Conservation (phyloP, 331 rosid genomes). For the Malus hybrid region DNA sequence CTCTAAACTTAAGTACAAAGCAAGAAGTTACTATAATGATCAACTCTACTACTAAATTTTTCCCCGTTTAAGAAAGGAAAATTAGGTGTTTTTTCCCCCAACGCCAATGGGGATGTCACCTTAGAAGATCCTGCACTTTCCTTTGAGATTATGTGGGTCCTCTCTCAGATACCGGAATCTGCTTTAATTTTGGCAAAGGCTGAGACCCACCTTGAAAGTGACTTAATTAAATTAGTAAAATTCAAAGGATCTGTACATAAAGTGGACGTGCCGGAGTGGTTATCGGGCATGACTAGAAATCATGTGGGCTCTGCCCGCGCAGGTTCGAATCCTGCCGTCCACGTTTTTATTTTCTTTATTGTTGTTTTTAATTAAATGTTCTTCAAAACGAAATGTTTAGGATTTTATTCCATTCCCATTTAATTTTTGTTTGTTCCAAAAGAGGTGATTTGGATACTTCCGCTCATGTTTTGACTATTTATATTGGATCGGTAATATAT, state of each 20-base stretch:
- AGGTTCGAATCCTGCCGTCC: constrained; percentile 98
- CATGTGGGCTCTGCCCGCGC: constrained; percentile 99
- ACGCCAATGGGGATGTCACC: background rate
- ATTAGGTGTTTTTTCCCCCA: no score
- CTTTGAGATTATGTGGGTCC: background rate
- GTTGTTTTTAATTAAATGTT: no score
- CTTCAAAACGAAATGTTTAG: no score
- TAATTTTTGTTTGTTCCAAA: no score
- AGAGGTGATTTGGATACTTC: no score
- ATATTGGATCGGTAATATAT: no score
- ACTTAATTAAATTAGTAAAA: fast-evolving
- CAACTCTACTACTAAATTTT: background rate
- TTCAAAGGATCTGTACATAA: background rate
- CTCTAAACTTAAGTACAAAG: no score
- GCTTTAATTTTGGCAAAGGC: background rate
- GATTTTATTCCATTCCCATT: no score
- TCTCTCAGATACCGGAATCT: background rate
- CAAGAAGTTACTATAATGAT: no score
- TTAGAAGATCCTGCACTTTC: background rate
- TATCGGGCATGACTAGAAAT: constrained; percentile 99
- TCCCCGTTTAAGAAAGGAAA: no score
- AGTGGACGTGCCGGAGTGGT: constrained; percentile 92
- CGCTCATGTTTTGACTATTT: no score
- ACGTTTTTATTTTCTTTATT: constrained; percentile 11
- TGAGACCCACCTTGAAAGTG: background rate